A percentile compares a stretch with the other conserved stretches of the same genome.
Evolutionary conservation across 129 eudicot genomes (phyloP).

Genomic region (Lactuca sativa): DNA sequence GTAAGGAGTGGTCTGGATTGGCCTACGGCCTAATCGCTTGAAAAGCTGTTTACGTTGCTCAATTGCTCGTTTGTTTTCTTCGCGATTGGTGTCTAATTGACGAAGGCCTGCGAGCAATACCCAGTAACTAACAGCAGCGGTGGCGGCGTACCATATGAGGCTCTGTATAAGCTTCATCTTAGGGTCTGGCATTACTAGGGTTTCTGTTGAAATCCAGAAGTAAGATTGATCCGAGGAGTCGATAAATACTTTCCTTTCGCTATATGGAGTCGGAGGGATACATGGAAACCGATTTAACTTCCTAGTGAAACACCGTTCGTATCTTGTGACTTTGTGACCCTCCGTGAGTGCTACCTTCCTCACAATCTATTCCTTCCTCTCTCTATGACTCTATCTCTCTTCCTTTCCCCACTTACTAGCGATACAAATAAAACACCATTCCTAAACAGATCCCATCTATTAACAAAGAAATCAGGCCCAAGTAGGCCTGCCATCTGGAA

Average conservation of each 20-base stretch:
- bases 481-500: too few relatives aligned
- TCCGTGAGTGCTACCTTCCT: too few relatives aligned
- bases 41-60: constrained; percentile 47
- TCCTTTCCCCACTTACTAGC: too few relatives aligned
- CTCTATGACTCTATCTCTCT: too few relatives aligned
- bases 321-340: too few relatives aligned
- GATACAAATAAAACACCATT: too few relatives aligned
- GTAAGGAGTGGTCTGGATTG: constrained; percentile 46
- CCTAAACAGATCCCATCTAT: too few relatives aligned
- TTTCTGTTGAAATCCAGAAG: constrained; percentile 6
- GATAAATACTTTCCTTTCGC: background rate
- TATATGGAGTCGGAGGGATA: too few relatives aligned
- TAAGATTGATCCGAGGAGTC: background rate
- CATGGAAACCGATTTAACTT: too few relatives aligned
- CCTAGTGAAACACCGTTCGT: too few relatives aligned
- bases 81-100: constrained; percentile 43
- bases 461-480: too few relatives aligned
- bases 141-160: constrained; percentile 51
- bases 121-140: constrained; percentile 50
- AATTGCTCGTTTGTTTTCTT: constrained; percentile 40
- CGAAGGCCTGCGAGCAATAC: constrained; percentile 37
- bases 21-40: constrained; percentile 45
- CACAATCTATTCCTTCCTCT: too few relatives aligned
- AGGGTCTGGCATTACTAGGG: constrained; percentile 34
- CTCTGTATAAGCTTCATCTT: constrained; percentile 35